Percentiles rank a stretch among this genome's conserved stretches.
Evolutionary conservation across 1,284 basidiomycete genomes (phyloP).

Genomic region (Rhodotorula sp.): DNA sequence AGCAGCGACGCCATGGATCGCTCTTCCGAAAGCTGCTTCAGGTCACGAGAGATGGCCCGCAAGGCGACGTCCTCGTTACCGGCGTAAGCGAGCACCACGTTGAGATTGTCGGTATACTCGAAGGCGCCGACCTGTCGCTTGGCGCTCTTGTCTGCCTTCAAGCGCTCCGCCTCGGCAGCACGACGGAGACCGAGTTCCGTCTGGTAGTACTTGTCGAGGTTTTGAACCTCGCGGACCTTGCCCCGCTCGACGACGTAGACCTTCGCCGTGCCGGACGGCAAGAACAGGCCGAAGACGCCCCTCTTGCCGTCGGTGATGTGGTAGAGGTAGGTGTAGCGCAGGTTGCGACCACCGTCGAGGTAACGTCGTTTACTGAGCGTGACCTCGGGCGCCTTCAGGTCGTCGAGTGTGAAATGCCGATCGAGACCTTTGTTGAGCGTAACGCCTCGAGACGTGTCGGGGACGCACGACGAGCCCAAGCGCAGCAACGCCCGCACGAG

Average conservation of each 20-base stretch:
- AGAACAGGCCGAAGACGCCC: conserved; percentile 88
- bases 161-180: conserved; percentile 43
- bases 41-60: conserved; percentile 83
- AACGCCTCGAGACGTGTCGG: conserved; percentile 62
- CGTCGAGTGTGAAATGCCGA: conserved; percentile 76
- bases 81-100: conserved; percentile 73
- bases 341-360: conserved; percentile 59
- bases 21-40: conserved; percentile 63
- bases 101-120: conserved; percentile 67
- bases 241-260: conserved; percentile 90
- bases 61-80: conserved; percentile 74
- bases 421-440: conserved; percentile 82
- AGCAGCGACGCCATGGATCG: conserved; percentile 66
- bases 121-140: conserved; percentile 52
- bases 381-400: conserved; percentile 66
- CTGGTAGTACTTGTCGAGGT: conserved; percentile 70
- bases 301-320: conserved; percentile 74
- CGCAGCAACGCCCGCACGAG: conserved; percentile 77
- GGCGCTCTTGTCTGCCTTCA: conserved; percentile 40
- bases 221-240: conserved; percentile 75
- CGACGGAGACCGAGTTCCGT: conserved; percentile 57
- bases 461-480: conserved; percentile 77
- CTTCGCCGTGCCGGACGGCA: conserved; percentile 66
- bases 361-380: conserved; percentile 68
- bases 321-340: conserved; percentile 87